A percentile compares a stretch with the other conserved stretches of the same genome.
Conservation (phyloP, 129 eudicot genomes). For the Oenanthe sinensis region DNA sequence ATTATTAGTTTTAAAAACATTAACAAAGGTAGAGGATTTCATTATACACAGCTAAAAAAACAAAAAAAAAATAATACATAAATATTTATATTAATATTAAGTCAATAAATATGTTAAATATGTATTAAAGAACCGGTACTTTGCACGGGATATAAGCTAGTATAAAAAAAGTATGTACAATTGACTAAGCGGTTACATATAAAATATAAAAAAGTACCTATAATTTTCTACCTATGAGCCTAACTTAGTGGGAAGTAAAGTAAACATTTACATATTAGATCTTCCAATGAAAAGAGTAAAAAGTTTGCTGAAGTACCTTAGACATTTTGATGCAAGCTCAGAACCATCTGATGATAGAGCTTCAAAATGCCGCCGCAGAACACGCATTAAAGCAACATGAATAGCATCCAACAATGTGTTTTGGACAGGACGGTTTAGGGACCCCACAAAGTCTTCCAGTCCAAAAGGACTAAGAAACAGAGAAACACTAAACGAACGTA, state of each 20-base stretch:
- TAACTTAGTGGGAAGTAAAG: neutral
- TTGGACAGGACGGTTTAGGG: slow-evolving; percentile 55
- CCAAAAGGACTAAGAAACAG: slow-evolving; percentile 86
- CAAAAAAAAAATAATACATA: too few species aligned
- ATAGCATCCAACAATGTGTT: slow-evolving; percentile 82
- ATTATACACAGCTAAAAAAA: too few species aligned
- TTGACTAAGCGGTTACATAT: neutral
- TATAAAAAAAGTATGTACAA: neutral
- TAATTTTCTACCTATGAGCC: neutral
- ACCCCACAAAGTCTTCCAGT: slow-evolving; percentile 93
- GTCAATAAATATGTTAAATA: too few species aligned
- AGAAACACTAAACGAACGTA: slow-evolving; percentile 76
- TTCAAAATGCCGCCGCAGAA: slow-evolving; percentile 69
- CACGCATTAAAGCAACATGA: slow-evolving; percentile 81
- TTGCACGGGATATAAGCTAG: too few species aligned
- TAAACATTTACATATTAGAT: neutral
- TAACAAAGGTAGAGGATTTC: too few species aligned
- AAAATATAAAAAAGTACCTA: neutral
- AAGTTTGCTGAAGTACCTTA: slow-evolving; percentile 45
- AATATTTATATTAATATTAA: too few species aligned
- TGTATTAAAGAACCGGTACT: too few species aligned
- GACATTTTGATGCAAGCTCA: slow-evolving; percentile 74
- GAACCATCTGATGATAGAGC: slow-evolving; percentile 76
- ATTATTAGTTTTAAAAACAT: too few species aligned
- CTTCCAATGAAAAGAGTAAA: slow-evolving; percentile 1